Conservation (phyloP, 1,284 basidiomycete genomes). For the Austroboletus rostrupii region DNA sequence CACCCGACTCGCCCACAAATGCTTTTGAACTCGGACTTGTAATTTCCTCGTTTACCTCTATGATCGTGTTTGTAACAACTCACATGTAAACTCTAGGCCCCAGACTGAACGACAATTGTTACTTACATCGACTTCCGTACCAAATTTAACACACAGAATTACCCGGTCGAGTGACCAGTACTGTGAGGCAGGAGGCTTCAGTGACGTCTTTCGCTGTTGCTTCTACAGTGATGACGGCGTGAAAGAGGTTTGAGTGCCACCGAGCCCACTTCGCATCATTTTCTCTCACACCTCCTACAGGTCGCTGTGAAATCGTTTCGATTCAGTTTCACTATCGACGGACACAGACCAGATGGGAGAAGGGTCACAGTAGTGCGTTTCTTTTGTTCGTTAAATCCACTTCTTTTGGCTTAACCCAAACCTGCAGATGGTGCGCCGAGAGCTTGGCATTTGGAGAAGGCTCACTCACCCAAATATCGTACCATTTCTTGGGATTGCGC, state of each 20-base stretch:
- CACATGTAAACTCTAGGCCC: too few species aligned
- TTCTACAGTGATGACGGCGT: neutral
- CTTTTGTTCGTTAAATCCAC: neutral
- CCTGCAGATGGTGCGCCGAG: conserved; percentile 12
- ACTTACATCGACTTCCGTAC: neutral
- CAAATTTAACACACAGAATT: neutral
- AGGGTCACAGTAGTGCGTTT: neutral
- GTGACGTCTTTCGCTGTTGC: neutral
- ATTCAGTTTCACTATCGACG: conserved; percentile 7
- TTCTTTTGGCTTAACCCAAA: neutral
- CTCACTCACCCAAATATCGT: conserved; percentile 8
- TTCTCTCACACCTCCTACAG: neutral
- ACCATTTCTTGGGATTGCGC: conserved; percentile 4
- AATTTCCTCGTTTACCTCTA: too few species aligned
- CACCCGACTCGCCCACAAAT: too few species aligned
- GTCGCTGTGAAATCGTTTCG: neutral
- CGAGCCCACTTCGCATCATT: too few species aligned
- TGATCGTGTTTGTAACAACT: too few species aligned
- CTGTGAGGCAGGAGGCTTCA: neutral
- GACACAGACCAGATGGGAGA: neutral
- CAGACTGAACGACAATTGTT: neutral
- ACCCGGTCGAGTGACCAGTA: neutral
- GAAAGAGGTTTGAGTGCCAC: neutral
- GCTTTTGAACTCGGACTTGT: too few species aligned
- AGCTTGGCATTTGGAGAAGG: neutral